Conservation (phyloP, 2,329 filamentous ascomycete genomes). For the Colletotrichum theobromicola region DNA sequence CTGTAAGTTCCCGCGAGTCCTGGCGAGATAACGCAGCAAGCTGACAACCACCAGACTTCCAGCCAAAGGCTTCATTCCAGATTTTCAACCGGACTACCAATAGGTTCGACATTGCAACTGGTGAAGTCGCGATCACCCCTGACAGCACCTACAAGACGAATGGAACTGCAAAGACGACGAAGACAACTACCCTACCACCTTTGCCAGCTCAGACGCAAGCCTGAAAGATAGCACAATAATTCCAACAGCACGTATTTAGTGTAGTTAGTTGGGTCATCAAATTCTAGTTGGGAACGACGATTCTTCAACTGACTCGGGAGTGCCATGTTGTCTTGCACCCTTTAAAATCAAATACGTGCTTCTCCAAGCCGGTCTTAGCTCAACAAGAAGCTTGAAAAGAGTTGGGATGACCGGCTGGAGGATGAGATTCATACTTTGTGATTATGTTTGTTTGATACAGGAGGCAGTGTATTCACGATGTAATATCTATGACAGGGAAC, state of each 20-base stretch:
- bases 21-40: neutral
- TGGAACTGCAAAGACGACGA: neutral
- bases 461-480: neutral
- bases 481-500: slow-evolving; percentile 31
- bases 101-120: slow-evolving; percentile 50
- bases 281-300: no score
- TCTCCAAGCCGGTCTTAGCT: no score
- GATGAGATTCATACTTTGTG: no score
- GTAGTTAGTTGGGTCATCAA: no score
- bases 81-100: slow-evolving; percentile 56
- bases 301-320: no score
- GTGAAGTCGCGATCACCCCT: slow-evolving; percentile 31
- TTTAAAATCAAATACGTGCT: no score
- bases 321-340: no score
- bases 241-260: no score
- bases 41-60: slow-evolving; percentile 38
- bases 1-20: neutral
- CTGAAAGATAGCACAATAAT: no score
- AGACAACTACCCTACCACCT: neutral
- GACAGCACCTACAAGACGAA: neutral
- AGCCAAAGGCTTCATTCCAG: slow-evolving; percentile 49
- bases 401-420: no score
- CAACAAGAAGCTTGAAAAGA: no score
- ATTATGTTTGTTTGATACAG: no score
- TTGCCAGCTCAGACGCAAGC: neutral